These are phyloP conservation scores for Dendrothele bispora DNA, from an alignment of 768 basidiomycete genomes.

Conservation along the genomic window DNA sequence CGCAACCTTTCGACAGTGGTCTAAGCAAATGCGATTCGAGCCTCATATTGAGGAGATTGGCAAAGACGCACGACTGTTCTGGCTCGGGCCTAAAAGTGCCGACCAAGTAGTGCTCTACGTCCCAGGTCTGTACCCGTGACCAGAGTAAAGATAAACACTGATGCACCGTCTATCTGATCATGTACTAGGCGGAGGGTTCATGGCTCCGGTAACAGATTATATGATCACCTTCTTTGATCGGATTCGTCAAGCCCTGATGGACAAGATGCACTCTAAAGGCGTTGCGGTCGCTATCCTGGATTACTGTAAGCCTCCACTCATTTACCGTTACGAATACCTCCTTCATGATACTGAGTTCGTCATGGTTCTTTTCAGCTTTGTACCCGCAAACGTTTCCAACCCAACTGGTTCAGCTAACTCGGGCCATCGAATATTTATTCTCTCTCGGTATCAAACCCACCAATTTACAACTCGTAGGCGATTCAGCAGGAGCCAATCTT, in stretches of 20 bases:
- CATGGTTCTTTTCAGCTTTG: slow-evolving; percentile 16
- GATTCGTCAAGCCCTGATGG: slow-evolving; percentile 20
- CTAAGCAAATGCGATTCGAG: slow-evolving; percentile 16
- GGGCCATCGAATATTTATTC: slow-evolving; percentile 27
- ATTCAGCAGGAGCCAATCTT: slow-evolving; percentile 34
- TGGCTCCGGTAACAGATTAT: slow-evolving; percentile 19
- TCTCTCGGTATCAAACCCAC: slow-evolving; percentile 27
- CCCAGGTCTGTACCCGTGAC: slow-evolving; percentile 11
- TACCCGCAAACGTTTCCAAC: slow-evolving; percentile 27
- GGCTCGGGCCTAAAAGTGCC: slow-evolving; percentile 29
- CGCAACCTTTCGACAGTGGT: slow-evolving; percentile 16
- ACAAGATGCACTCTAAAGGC: slow-evolving; percentile 11
- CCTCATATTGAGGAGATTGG: slow-evolving; percentile 26
- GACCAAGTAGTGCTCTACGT: slow-evolving; percentile 32
- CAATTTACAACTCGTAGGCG: slow-evolving; percentile 31
- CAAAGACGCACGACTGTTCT: slow-evolving; percentile 24
- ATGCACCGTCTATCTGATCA: not conserved
- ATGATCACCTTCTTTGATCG: slow-evolving; percentile 28
- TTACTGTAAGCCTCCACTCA: slow-evolving; percentile 25
- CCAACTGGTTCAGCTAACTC: slow-evolving; percentile 25
- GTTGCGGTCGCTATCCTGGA: slow-evolving; percentile 28
- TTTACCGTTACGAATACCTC: not conserved
- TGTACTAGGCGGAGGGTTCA: slow-evolving; percentile 36
- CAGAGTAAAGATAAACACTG: not conserved
- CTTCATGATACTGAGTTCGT: not conserved